These are phyloP conservation scores for Penicillium parvum DNA, from an alignment of 495 filamentous ascomycete species.

Conservation along the genomic window DNA sequence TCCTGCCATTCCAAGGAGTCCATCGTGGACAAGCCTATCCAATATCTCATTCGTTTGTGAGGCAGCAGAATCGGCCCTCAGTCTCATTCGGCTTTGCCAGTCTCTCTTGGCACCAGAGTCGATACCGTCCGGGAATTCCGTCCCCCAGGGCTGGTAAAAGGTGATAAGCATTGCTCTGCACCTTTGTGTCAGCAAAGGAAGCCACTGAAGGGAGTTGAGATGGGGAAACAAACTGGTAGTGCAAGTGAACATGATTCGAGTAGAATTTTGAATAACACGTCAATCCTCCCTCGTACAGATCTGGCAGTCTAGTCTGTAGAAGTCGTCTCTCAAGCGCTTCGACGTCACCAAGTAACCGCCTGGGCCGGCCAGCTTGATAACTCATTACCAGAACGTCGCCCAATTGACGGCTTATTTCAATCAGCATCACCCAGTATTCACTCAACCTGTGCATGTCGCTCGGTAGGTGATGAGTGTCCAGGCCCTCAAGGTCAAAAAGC, in stretches of 20 bases:
- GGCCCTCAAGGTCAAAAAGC: slow-evolving; percentile 21
- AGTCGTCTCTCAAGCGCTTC: slow-evolving; percentile 23
- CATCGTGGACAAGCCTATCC: slow-evolving; percentile 28
- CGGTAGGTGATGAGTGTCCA: slow-evolving; percentile 14
- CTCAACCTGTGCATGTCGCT: slow-evolving; percentile 21
- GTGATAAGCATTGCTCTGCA: slow-evolving; percentile 25
- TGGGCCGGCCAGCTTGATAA: slow-evolving; percentile 14
- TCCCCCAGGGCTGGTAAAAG: slow-evolving; percentile 28
- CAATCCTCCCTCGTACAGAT: slow-evolving; percentile 11
- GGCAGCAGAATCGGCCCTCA: slow-evolving; percentile 26
- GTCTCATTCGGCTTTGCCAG: slow-evolving; percentile 19
- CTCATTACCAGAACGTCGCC: slow-evolving; percentile 20
- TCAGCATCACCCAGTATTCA: slow-evolving; percentile 27
- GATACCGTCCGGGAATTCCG: slow-evolving; percentile 12
- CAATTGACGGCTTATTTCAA: slow-evolving; percentile 25
- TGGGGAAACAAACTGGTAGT: slow-evolving; percentile 28
- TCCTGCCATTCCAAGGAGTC: slow-evolving; percentile 25
- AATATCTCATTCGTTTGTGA: slow-evolving; percentile 31
- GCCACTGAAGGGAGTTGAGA: neutral
- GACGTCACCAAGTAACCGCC: slow-evolving; percentile 13
- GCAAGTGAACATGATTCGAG: slow-evolving; percentile 29
- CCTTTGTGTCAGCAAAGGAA: neutral
- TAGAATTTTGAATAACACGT: slow-evolving; percentile 20
- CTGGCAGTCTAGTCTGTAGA: slow-evolving; percentile 14
- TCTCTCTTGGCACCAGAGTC: slow-evolving; percentile 1